Evolutionary conservation across 805 yeast genomes (phyloP).

Genomic region (Maudiozyma barnettii): DNA sequence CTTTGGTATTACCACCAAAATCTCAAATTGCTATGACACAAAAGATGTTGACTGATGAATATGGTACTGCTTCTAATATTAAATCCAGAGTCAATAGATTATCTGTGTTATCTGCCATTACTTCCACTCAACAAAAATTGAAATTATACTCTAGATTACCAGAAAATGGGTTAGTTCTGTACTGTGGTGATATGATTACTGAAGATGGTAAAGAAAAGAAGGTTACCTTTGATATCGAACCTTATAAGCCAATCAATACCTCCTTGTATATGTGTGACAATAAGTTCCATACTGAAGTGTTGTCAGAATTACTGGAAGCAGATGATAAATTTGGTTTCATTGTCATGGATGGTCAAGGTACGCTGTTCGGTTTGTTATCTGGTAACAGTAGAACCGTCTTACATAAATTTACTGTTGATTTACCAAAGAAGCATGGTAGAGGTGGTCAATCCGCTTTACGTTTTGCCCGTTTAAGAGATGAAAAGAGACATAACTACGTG

Average conservation of each 20-base stretch:
- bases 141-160: conserved; percentile 87
- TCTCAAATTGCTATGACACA: conserved; percentile 83
- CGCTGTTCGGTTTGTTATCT: conserved; percentile 86
- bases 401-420: conserved; percentile 92
- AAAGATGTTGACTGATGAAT: conserved; percentile 93
- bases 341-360: conserved; percentile 99
- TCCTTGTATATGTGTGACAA: conserved; percentile 92
- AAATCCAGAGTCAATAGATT: conserved; percentile 95
- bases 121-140: conserved; percentile 94
- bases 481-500: conserved; percentile 96
- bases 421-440: conserved; percentile 99
- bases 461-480: conserved; percentile 97
- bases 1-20: conserved; percentile 89
- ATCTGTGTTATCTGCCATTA: conserved; percentile 91
- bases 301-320: conserved; percentile 84
- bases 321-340: conserved; percentile 97
- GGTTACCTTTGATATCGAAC: conserved; percentile 94
- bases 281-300: conserved; percentile 95
- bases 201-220: conserved; percentile 97
- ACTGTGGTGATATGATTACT: conserved; percentile 97
- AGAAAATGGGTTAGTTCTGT: conserved; percentile 86
- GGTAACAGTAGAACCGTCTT: conserved; percentile 96
- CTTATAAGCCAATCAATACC: conserved; percentile 98
- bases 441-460: conserved; percentile 99
- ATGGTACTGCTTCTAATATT: conserved; percentile 97